Conservation (phyloP, 371 early-diverging fungal genomes). For the Mortierella sp. region DNA sequence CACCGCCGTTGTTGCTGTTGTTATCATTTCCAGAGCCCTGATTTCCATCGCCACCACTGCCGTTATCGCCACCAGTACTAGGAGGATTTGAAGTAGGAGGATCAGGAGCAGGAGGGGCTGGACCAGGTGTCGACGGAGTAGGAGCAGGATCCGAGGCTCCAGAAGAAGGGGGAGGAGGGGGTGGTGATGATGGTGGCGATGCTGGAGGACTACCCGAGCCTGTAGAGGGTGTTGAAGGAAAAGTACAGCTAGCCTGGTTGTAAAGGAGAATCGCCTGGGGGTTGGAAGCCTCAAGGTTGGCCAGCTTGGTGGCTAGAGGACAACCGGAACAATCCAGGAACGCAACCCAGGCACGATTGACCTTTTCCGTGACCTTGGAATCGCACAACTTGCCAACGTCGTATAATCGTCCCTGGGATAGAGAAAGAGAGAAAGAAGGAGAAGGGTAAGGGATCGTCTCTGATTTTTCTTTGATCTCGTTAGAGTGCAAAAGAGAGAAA, state of each 20-base stretch:
- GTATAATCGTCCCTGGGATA: conserved; percentile 36
- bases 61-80: no score
- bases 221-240: neutral
- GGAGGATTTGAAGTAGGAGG: conserved; percentile 3
- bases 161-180: neutral
- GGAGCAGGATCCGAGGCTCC: neutral
- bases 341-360: conserved; percentile 44
- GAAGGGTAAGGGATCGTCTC: no score
- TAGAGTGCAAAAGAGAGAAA: no score
- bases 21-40: neutral
- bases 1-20: neutral
- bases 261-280: conserved; percentile 46
- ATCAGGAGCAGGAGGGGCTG: neutral
- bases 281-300: conserved; percentile 34
- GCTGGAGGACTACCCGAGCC: neutral
- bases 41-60: neutral
- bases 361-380: conserved; percentile 24
- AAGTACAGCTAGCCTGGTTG: conserved; percentile 28
- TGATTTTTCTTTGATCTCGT: no score
- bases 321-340: conserved; percentile 41
- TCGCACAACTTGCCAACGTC: conserved; percentile 42
- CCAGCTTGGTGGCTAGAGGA: conserved; percentile 25
- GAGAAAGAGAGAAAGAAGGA: no score
- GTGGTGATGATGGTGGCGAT: neutral
- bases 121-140: neutral